Evolutionary conservation across 2,329 filamentous ascomycete species (phyloP).

Genomic region (Talaromyces piceae): DNA sequence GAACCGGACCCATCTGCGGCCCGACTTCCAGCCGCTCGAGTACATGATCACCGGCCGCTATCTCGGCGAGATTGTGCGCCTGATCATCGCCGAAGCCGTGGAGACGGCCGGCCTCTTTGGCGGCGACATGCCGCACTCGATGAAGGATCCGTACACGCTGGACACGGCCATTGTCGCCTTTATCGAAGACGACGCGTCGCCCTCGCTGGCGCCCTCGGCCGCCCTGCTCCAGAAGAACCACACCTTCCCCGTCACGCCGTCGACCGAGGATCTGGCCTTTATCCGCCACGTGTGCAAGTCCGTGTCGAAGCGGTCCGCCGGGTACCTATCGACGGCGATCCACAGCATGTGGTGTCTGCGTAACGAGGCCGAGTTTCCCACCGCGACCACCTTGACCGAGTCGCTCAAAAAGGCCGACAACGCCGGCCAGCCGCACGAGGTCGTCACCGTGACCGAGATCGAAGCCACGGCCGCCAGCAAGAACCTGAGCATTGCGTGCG

Average conservation of each 20-base stretch:
- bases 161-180: constrained; percentile 53
- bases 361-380: constrained; percentile 40
- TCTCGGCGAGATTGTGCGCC: constrained; percentile 55
- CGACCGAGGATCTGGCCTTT: constrained; percentile 47
- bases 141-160: constrained; percentile 51
- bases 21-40: constrained; percentile 59
- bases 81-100: constrained; percentile 55
- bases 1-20: constrained; percentile 49
- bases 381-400: constrained; percentile 8
- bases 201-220: constrained; percentile 30
- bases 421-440: constrained; percentile 17
- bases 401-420: constrained; percentile 18
- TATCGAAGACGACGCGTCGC: constrained; percentile 44
- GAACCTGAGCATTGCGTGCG: constrained; percentile 42
- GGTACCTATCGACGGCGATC: constrained; percentile 56
- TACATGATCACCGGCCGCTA: constrained; percentile 58
- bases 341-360: constrained; percentile 55
- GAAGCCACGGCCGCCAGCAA: constrained; percentile 19
- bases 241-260: constrained; percentile 38
- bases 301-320: constrained; percentile 53
- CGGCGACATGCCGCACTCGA: constrained; percentile 48
- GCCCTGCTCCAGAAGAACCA: constrained; percentile 47
- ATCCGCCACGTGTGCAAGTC: constrained; percentile 45
- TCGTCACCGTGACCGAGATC: constrained; percentile 29
- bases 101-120: constrained; percentile 49